Evolutionary conservation across 164 flowering plant species (phyloP).

Genomic region (Litsea cubeba): DNA sequence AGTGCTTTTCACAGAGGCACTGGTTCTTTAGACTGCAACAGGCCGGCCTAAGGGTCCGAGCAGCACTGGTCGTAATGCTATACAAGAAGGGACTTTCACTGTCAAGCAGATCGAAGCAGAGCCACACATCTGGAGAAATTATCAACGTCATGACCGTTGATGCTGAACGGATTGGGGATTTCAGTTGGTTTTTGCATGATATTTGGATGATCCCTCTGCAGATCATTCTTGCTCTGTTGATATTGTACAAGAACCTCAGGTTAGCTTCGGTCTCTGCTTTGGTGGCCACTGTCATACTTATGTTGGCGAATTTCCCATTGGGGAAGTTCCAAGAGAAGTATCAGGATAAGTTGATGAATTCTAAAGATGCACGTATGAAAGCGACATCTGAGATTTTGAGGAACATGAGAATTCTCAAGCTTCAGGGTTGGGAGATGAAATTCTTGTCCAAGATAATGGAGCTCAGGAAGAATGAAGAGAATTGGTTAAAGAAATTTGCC

Average conservation of each 20-base stretch:
- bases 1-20: constrained; percentile 53
- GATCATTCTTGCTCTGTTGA: constrained; percentile 44
- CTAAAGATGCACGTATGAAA: constrained; percentile 73
- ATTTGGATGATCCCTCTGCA: constrained; percentile 58
- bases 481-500: constrained; percentile 49
- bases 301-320: constrained; percentile 57
- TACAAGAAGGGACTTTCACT: constrained; percentile 59
- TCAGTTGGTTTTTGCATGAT: constrained; percentile 61
- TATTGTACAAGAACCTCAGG: constrained; percentile 65
- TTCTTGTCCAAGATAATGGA: constrained; percentile 52
- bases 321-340: constrained; percentile 41
- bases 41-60: constrained; percentile 39
- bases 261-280: constrained; percentile 52
- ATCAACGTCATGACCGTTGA: constrained; percentile 75
- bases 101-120: constrained; percentile 56
- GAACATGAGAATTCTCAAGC: constrained; percentile 82
- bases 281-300: constrained; percentile 41
- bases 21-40: constrained; percentile 53
- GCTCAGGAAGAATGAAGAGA: constrained; percentile 45
- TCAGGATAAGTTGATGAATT: constrained; percentile 53
- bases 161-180: constrained; percentile 59
- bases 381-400: constrained; percentile 59
- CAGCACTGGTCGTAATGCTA: constrained; percentile 43
- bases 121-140: constrained; percentile 58
- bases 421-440: constrained; percentile 80